Conservation (phyloP, 176 grass and related monocot species). For the Musa acuminata region DNA sequence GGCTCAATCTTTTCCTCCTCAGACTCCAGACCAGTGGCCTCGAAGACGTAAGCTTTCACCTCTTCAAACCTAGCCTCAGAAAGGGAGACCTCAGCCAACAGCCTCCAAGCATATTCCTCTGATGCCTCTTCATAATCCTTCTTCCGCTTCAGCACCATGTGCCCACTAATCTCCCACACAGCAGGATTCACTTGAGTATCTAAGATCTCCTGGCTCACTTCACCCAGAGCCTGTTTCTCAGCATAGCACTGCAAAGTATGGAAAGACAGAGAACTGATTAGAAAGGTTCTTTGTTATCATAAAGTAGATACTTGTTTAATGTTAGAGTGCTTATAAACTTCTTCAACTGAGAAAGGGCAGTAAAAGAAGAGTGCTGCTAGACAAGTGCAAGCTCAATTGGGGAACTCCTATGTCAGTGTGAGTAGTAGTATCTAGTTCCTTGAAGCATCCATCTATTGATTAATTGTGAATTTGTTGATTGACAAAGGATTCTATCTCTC, state of each 20-base stretch:
- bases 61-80: constrained; percentile 84
- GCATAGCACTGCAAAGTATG: constrained; percentile 59
- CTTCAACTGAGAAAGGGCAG: background rate
- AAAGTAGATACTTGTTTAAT: background rate
- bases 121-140: constrained; percentile 76
- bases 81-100: constrained; percentile 81
- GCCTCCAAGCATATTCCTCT: constrained; percentile 68
- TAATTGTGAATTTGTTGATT: no score
- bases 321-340: background rate
- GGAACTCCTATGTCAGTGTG: background rate
- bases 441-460: background rate
- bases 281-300: background rate
- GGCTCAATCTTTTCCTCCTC: constrained; percentile 17
- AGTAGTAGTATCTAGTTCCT: background rate
- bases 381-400: background rate
- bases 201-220: constrained; percentile 81
- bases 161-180: constrained; percentile 96
- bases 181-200: constrained; percentile 98
- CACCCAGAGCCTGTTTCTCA: constrained; percentile 90
- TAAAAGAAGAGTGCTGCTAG: background rate
- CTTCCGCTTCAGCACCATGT: constrained; percentile 86
- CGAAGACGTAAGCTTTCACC: constrained; percentile 75
- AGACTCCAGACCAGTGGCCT: constrained; percentile 43
- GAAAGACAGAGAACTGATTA: background rate
- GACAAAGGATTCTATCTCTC: no score